Evolutionary conservation across 164 flowering plant species (phyloP), one percentile per base, ranked within the genome.

Genomic region (Dillenia turbinata): DNA sequence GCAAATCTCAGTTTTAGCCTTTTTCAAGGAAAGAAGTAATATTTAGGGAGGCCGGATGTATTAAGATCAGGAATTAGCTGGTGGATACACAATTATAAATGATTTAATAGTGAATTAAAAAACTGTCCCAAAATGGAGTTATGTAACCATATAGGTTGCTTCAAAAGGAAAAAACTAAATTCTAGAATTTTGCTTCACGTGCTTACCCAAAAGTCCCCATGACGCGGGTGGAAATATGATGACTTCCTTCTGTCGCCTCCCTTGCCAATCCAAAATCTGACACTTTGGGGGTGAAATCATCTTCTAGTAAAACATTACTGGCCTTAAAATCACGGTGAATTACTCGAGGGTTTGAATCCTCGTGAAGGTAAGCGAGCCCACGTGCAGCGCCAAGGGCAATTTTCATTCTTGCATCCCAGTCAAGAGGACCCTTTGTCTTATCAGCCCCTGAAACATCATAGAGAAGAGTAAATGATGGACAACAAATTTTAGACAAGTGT

Each of bases 311-410:
- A 66, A 94, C 87, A 75, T 95, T 95, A 68, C 96, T 84, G 62
- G 97, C 92, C 83, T 95, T 95, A 66, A 95, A 95, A 76, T 95
- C 97, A 52, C 99, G 80, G 70, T 95, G 99, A 68, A 95, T 95
- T 12, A 95, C 97, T 56, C 91, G 96, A 52, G 99, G 99, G 65
- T 88, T 95, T 54, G 99, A 92, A 77, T 95, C 99, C 74, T 95
- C 99, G 64, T 92, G 99, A 67, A 95, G 97, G 74, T 94, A 94
- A 52, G 99, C 99, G 70, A 94, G 75, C 49, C 96, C 99, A 71
- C 99, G 85, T 17, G 97, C 99, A 52, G 99, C 90, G 63, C 99
- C 97, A 73, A 95, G 90, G 55, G 97, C 96, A 75, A 95, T 89
- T 76, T 92, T 95, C 76, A 92, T 60, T 60, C 99, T 78, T 10